These are phyloP conservation scores for Pterocarpus macrocarpus DNA, from an alignment of 306 rosid genomes.

Conservation along the genomic window DNA sequence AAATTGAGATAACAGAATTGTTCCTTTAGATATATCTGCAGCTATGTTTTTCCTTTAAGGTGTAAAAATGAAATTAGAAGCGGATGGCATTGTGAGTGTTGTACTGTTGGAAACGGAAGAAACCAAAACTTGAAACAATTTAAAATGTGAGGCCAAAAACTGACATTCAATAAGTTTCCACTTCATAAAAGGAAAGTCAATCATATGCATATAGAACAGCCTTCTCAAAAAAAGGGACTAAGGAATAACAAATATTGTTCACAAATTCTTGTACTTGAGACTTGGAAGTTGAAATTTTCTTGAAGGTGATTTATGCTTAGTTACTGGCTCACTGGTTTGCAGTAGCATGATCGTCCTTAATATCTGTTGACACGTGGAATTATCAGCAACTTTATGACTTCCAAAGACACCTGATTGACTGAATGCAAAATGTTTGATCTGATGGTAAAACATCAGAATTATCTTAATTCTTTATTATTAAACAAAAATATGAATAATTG, in stretches of 20 bases:
- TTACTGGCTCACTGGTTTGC: constrained; percentile 25
- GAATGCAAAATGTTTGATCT: constrained; percentile 31
- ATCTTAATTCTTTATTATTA: neutral
- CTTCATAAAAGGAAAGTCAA: constrained; percentile 24
- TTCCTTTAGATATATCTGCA: constrained; percentile 23
- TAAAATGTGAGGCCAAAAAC: constrained; percentile 17
- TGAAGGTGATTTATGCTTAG: constrained; percentile 29
- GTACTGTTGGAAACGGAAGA: constrained; percentile 11
- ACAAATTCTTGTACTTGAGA: constrained; percentile 7
- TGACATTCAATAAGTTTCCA: constrained; percentile 12
- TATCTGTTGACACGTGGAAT: constrained; percentile 35
- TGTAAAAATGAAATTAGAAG: constrained; percentile 20
- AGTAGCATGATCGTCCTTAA: constrained; percentile 16
- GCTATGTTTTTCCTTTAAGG: neutral
- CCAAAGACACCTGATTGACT: constrained; percentile 36
- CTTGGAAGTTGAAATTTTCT: constrained; percentile 26
- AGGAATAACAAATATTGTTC: constrained; percentile 28
- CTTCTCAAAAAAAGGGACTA: constrained; percentile 31
- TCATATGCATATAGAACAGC: constrained; percentile 23
- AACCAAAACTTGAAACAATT: constrained; percentile 22
- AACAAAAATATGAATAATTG: constrained; percentile 37
- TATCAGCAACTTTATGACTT: constrained; percentile 46
- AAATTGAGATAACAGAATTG: constrained; percentile 3
- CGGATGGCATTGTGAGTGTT: constrained; percentile 14
- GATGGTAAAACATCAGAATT: neutral